Evolutionary conservation across 1,284 basidiomycete species (phyloP).

Genomic region (Athelia sp.): DNA sequence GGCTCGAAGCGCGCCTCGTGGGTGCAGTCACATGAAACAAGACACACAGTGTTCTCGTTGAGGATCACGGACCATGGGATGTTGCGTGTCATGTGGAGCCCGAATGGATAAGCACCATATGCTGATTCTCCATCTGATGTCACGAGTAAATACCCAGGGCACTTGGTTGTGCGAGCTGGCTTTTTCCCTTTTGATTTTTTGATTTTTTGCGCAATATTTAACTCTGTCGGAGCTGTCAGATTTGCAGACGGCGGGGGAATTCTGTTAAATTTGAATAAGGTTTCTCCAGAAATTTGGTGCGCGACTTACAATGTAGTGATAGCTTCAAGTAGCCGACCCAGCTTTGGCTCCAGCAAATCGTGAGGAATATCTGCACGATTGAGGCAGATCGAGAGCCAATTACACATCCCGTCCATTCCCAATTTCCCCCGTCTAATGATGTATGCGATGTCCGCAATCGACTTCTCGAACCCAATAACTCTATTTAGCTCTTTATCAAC

Average conservation of each 20-base stretch:
- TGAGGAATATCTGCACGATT: not conserved
- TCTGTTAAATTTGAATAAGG: no score
- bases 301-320: not conserved
- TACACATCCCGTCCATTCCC: constrained; percentile 1
- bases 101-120: not conserved
- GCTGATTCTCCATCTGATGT: not conserved
- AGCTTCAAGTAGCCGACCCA: not conserved
- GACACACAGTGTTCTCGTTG: not conserved
- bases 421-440: not conserved
- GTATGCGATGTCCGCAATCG: not conserved
- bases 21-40: not conserved
- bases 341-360: not conserved
- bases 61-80: not conserved
- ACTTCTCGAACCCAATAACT: not conserved
- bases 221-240: no score
- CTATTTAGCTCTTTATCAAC: not conserved
- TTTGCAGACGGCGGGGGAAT: no score
- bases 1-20: not conserved
- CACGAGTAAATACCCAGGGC: not conserved
- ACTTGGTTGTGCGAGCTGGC: no score
- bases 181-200: no score
- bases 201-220: no score
- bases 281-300: no score
- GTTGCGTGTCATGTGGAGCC: not conserved
- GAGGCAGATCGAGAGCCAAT: not conserved